Percentiles rank a stretch among this genome's conserved stretches.
phyloP scores from a whole-genome alignment of 2,329 filamentous ascomycete genomes.

The Verticillium longisporum region DNA sequence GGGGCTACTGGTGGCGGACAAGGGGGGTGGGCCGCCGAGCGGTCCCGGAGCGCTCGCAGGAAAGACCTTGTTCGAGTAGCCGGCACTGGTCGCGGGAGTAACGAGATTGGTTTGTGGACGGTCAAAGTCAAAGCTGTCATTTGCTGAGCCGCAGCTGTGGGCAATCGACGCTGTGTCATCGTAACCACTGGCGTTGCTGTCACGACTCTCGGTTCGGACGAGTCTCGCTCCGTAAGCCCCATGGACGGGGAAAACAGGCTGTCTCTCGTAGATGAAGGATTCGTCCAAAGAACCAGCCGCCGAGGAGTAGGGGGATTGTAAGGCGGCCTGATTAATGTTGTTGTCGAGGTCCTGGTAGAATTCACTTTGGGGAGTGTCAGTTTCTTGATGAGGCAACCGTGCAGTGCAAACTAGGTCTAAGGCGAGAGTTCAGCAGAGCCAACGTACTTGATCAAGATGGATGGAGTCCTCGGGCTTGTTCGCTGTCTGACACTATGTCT shows the following conservation, averaged over 20 bases:
- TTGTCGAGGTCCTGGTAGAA: background rate
- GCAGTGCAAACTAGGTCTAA: background rate
- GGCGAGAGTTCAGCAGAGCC: background rate
- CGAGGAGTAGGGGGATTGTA: background rate
- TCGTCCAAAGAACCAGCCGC: background rate
- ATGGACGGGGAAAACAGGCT: background rate
- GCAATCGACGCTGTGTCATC: background rate
- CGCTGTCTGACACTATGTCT: background rate
- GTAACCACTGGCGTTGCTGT: background rate
- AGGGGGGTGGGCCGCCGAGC: background rate
- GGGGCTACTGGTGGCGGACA: background rate
- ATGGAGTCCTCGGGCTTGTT: background rate
- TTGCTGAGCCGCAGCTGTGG: background rate
- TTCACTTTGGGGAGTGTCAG: background rate
- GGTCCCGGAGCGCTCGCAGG: background rate
- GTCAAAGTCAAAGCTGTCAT: background rate
- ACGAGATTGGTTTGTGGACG: background rate
- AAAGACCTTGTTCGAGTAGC: background rate
- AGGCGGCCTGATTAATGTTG: background rate
- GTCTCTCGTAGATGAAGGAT: background rate
- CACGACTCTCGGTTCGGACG: background rate
- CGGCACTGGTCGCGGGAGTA: background rate
- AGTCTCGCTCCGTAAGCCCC: background rate
- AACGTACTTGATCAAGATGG: background rate
- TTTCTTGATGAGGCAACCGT: background rate